Base-by-base conservation (phyloP, 106 monocot species). In the Phalaenopsis equestris region DNA sequence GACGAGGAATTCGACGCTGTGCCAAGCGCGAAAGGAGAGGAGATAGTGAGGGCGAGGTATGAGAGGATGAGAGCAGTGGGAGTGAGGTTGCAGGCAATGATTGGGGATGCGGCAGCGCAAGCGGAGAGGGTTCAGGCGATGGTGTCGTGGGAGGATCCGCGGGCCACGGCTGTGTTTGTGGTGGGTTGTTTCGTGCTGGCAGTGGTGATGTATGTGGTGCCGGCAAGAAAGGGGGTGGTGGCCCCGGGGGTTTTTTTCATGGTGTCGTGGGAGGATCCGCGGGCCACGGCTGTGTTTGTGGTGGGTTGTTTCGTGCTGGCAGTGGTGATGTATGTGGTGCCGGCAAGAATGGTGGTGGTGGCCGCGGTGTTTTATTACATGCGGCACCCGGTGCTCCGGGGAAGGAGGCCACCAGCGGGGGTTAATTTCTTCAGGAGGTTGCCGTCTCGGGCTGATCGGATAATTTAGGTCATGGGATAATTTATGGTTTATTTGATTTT, bases 1-100 rank as follows among this genome's bases (percentile, higher is more conserved):
- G 97, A 97, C 47, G 97, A 97, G 84, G 97, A 97, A 89, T 84
- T 92, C 77, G 97, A 97, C 74, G 41, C 89, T 9, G 38, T 88
- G 79, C 94, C 97, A 36, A 94, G 92, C 65, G 57, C 56, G 19
- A 81, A 81, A 73, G 78, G 86, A 21, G 74, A 77, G 36, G 94
- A 90, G 87, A 82, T 85, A 68, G 86, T 97, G 82, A 72, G 89
- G 38, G 86, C 81, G 57, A 79, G 97, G 87, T 97, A 97, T 78
- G 97, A 97, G 38, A 75, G 90, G 56, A 57, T 80, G 67, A 79
- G 92, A 67, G 73, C 64, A 45, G 87, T 90, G 67, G 97, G 84
- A 72, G 77, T 85, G 74, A 81, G 89, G 75, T 67, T 90, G 80
- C 97, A 97, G 82, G 67, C 19, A 9, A 42, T 92, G 82, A 77